Evolutionary conservation across 495 filamentous ascomycete genomes (phyloP).

Genomic region (Podospora sp.): DNA sequence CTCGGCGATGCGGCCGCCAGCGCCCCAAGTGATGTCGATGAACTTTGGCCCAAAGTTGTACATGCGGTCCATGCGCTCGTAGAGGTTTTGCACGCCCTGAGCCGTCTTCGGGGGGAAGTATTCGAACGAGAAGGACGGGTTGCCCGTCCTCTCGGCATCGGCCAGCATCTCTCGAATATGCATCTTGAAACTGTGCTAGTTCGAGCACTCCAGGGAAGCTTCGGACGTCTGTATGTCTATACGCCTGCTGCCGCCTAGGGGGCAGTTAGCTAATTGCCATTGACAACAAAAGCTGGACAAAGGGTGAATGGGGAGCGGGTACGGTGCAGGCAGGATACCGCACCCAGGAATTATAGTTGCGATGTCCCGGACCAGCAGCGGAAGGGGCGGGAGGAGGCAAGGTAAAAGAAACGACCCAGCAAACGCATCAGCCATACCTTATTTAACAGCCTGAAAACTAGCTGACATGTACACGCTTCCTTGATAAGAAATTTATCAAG

Average conservation of each 20-base stretch:
- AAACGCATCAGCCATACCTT: background rate
- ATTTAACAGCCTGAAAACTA: slow-evolving; percentile 6
- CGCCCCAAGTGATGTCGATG: slow-evolving; percentile 99
- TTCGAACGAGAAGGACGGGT: slow-evolving; percentile 95
- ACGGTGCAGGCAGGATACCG: background rate
- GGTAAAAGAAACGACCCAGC: background rate
- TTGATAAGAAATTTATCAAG: slow-evolving; percentile 4
- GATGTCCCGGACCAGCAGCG: background rate
- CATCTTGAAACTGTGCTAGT: slow-evolving; percentile 44
- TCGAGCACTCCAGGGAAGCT: background rate
- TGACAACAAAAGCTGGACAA: slow-evolving; percentile 2
- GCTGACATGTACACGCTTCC: slow-evolving; percentile 5
- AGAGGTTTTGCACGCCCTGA: slow-evolving; percentile 97
- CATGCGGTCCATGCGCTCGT: slow-evolving; percentile 99
- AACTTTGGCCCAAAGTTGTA: slow-evolving; percentile 89
- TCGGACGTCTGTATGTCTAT: background rate
- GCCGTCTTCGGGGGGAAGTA: slow-evolving; percentile 99
- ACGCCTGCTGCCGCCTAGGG: background rate
- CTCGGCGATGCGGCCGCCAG: slow-evolving; percentile 85
- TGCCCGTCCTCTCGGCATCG: slow-evolving; percentile 72
- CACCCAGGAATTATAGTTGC: background rate
- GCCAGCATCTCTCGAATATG: slow-evolving; percentile 93
- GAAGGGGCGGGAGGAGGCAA: background rate
- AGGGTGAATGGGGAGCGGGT: background rate
- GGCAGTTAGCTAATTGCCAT: background rate